phyloP scores from a whole-genome alignment of 257 asterid genomes.

The Nicotiana paniculata region DNA sequence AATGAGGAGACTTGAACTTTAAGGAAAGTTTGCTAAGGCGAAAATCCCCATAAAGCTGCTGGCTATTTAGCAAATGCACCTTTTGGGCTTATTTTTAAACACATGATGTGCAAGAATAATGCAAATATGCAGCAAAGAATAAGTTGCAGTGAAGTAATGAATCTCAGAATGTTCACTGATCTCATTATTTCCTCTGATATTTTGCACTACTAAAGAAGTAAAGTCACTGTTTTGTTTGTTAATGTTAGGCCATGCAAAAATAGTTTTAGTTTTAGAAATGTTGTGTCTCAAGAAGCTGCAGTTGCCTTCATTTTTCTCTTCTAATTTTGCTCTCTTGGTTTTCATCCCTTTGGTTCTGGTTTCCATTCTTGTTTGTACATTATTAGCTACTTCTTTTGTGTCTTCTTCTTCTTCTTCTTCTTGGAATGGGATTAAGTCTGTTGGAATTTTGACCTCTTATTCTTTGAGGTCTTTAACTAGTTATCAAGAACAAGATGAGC shows the following conservation, averaged over 20 bases:
- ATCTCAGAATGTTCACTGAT: conserved; percentile 5
- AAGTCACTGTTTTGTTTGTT: neutral
- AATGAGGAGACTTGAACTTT: neutral
- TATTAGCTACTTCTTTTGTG: conserved; percentile 2
- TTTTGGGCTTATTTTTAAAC: conserved; percentile 13
- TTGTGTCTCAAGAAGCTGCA: conserved; percentile 23
- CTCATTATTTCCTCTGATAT: neutral
- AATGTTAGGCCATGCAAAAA: neutral
- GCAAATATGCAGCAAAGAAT: conserved; percentile 26
- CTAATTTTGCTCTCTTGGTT: conserved; percentile 13
- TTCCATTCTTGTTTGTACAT: conserved; percentile 7
- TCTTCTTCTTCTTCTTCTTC: conserved; percentile 2
- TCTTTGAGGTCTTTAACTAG: conserved; percentile 9
- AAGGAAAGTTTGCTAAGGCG: conserved; percentile 10
- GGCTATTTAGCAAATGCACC: conserved; percentile 5
- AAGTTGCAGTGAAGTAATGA: conserved; percentile 26
- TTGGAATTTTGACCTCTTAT: conserved; percentile 13
- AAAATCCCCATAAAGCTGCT: conserved; percentile 3
- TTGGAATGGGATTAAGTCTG: conserved; percentile 17
- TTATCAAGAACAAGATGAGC: conserved; percentile 2
- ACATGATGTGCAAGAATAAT: conserved; percentile 14
- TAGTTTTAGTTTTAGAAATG: conserved; percentile 15
- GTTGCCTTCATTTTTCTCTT: conserved; percentile 6
- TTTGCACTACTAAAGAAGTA: neutral
- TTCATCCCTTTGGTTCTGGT: conserved; percentile 27